Base-by-base conservation (phyloP, 2,329 filamentous ascomycete genomes). In the Eurotiales sp. region DNA sequence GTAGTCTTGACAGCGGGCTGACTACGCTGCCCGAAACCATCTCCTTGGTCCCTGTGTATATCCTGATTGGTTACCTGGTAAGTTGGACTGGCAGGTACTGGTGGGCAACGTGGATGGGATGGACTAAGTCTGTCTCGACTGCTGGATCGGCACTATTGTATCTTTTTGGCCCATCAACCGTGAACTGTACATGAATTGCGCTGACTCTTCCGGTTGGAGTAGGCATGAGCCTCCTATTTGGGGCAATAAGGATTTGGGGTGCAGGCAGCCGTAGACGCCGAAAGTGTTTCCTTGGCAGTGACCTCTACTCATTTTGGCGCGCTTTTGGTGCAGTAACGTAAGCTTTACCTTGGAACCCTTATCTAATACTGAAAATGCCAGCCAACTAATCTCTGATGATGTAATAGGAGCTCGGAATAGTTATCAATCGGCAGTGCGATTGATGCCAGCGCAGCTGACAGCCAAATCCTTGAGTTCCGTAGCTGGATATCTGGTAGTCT, bases 291-390 rank as follows among this genome's bases (percentile, higher is more conserved):
- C 1, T 80, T 82, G 54, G 78, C 81, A 0, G 77, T 78, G 1
- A 82, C 80, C 10, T 88, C 71, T 86, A 84, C 68, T 79, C 77
- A 45, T 88, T 88, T 71, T 77, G 83, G 58, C 78, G 83, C 14
- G 77, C 79, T 1, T 77, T 87, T 22, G 85, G 85, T 0, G 37
- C 83, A 87, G 37, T 41, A 41, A 41, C 5, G 30, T 27, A 6
- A 2, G 21, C 22, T 41, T 19, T 22, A 3, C 37, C n/a, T 19
- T 7, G 12, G 12, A 22, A 4, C 3, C 22, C 10, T 21, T 10
- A n/a, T 21, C 37, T 41, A 41, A 41, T 10, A 23, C 12, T 14
- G 17, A 22, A 22, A n/a, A n/a, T n/a, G n/a, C n/a, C n/a, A n/a
- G n/a, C n/a, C n/a, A n/a, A n/a, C n/a, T n/a, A n/a, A n/a, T n/a